Evolutionary conservation across 2,329 filamentous ascomycete genomes (phyloP).

Genomic region (Paraconiothyrium brasiliense): DNA sequence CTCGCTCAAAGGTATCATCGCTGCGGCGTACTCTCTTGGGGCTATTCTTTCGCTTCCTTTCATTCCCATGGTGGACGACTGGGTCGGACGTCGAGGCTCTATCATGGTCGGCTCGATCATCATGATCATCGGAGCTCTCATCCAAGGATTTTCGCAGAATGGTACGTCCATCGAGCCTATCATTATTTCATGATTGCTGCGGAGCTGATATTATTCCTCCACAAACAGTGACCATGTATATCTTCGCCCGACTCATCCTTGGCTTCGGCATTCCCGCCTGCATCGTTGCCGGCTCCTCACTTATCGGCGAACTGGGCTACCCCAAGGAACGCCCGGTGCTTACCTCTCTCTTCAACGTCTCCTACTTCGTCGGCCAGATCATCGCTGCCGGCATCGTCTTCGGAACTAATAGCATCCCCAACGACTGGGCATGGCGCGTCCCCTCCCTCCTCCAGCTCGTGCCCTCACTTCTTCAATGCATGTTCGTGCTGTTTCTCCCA

Average conservation of each 20-base stretch:
- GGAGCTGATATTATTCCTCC: not conserved
- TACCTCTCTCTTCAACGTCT: slow-evolving; percentile 71
- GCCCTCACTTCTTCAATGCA: slow-evolving; percentile 68
- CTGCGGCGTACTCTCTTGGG: slow-evolving; percentile 51
- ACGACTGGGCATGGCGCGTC: slow-evolving; percentile 71
- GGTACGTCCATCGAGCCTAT: slow-evolving; percentile 11
- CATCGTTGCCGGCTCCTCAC: slow-evolving; percentile 69
- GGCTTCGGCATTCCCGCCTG: slow-evolving; percentile 72
- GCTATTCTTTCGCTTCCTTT: slow-evolving; percentile 44
- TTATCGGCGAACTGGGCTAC: slow-evolving; percentile 71
- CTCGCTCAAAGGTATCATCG: slow-evolving; percentile 50
- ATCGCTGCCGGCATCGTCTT: slow-evolving; percentile 69
- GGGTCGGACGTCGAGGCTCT: slow-evolving; percentile 50
- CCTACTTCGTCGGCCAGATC: slow-evolving; percentile 67
- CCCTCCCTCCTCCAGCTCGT: slow-evolving; percentile 69
- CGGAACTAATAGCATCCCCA: slow-evolving; percentile 65
- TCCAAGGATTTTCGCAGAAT: slow-evolving; percentile 27
- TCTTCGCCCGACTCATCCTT: slow-evolving; percentile 66
- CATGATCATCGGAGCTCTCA: slow-evolving; percentile 52
- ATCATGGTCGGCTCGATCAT: slow-evolving; percentile 52
- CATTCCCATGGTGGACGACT: slow-evolving; percentile 47
- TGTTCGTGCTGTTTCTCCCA: slow-evolving; percentile 66
- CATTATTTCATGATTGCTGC: not conserved
- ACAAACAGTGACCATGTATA: slow-evolving; percentile 56
- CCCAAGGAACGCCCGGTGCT: slow-evolving; percentile 71